Evolutionary conservation across 2,329 filamentous ascomycete genomes (phyloP).

Genomic region (Xylariaceae sp.): DNA sequence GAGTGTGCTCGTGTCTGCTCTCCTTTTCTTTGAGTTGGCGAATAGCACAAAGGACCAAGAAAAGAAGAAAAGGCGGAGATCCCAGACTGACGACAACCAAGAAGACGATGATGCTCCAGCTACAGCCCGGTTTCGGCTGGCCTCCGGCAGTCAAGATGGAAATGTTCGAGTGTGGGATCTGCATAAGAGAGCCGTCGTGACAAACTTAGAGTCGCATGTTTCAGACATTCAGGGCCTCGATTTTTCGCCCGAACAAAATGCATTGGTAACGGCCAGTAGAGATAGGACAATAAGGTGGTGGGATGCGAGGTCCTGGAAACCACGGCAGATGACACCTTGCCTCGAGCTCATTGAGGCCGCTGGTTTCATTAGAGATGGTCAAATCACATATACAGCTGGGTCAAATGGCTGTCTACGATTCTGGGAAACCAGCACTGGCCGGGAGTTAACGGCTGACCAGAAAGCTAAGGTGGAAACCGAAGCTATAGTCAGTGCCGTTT

Average conservation of each 20-base stretch:
- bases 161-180: slow-evolving; percentile 91
- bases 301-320: slow-evolving; percentile 83
- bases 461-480: slow-evolving; percentile 54
- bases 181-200: slow-evolving; percentile 72
- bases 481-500: slow-evolving; percentile 68
- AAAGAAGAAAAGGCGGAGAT: slow-evolving; percentile 40
- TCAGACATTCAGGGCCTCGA: slow-evolving; percentile 88
- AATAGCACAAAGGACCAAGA: slow-evolving; percentile 34
- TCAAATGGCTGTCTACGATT: slow-evolving; percentile 77
- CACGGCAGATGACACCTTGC: slow-evolving; percentile 73
- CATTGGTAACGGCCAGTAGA: slow-evolving; percentile 77
- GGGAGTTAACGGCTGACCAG: slow-evolving; percentile 76
- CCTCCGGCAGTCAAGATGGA: slow-evolving; percentile 90
- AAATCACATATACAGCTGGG: slow-evolving; percentile 76
- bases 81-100: slow-evolving; percentile 36
- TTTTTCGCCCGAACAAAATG: slow-evolving; percentile 70
- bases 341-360: slow-evolving; percentile 81
- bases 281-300: slow-evolving; percentile 94
- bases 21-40: slow-evolving; percentile 83
- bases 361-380: slow-evolving; percentile 70
- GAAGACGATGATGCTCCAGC: slow-evolving; percentile 36
- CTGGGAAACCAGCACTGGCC: slow-evolving; percentile 74
- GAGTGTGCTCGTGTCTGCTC: slow-evolving; percentile 82
- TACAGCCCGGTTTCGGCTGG: slow-evolving; percentile 67
- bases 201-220: slow-evolving; percentile 84